phyloP scores from a whole-genome alignment of 2,329 filamentous ascomycete genomes.

The Myriosclerotinia scirpicola region DNA sequence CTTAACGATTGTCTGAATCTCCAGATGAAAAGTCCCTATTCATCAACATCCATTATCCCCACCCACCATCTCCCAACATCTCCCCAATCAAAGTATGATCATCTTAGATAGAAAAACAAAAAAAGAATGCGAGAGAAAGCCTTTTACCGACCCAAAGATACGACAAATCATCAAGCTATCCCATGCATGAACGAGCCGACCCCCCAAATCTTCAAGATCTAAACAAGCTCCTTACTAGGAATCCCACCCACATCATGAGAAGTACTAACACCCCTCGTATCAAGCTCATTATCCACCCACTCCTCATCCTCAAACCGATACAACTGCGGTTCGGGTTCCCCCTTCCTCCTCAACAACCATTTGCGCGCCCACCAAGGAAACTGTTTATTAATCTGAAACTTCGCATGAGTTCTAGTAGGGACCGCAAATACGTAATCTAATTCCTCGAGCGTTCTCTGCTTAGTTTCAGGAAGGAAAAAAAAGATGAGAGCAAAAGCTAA shows the following conservation, averaged over 20 bases:
- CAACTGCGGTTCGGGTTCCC: slow-evolving; percentile 19
- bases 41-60: neutral
- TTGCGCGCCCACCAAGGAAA: slow-evolving; percentile 33
- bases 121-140: neutral
- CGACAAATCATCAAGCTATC: too few relatives aligned
- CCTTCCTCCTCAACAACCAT: slow-evolving; percentile 40
- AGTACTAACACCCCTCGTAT: slow-evolving; percentile 16
- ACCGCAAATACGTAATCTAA: slow-evolving; percentile 50
- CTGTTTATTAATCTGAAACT: slow-evolving; percentile 37
- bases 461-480: slow-evolving; percentile 59
- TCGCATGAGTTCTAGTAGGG: slow-evolving; percentile 37
- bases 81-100: neutral
- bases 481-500: slow-evolving; percentile 57
- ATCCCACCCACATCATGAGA: neutral
- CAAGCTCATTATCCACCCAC: slow-evolving; percentile 11
- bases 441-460: slow-evolving; percentile 45
- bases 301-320: slow-evolving; percentile 24
- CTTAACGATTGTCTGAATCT: slow-evolving; percentile 1
- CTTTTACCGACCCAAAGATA: neutral
- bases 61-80: neutral
- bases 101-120: neutral
- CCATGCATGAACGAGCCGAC: neutral
- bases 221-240: slow-evolving; percentile 7
- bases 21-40: neutral
- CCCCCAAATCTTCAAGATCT: neutral